These are phyloP conservation scores for Aeminium ludgeri DNA, from an alignment of 495 filamentous ascomycete species.

Conservation along the genomic window DNA sequence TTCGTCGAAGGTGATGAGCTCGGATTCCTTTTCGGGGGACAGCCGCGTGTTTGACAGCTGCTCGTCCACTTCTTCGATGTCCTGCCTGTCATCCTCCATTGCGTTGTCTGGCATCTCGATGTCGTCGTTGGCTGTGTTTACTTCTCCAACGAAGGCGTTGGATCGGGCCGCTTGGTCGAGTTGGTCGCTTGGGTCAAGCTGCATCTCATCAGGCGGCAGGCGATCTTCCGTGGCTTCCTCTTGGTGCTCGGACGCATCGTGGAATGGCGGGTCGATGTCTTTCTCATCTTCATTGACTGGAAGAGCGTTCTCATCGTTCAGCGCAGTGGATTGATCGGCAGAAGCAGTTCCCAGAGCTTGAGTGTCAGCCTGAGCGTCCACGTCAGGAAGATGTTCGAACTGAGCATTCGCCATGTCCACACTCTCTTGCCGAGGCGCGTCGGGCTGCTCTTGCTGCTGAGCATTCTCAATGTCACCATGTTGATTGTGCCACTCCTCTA, in stretches of 20 bases:
- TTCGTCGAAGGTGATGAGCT: slow-evolving; percentile 28
- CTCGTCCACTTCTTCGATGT: slow-evolving; percentile 53
- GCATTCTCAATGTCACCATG: slow-evolving; percentile 62
- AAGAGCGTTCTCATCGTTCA: slow-evolving; percentile 73
- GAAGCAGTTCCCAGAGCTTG: slow-evolving; percentile 82
- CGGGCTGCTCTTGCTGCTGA: slow-evolving; percentile 41
- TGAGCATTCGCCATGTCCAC: slow-evolving; percentile 53
- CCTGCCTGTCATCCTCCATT: slow-evolving; percentile 30
- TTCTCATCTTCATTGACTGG: slow-evolving; percentile 47
- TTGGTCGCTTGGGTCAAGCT: background rate
- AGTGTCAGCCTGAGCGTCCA: slow-evolving; percentile 59
- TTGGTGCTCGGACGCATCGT: slow-evolving; percentile 39
- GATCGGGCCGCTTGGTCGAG: background rate
- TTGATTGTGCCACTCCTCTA: slow-evolving; percentile 84
- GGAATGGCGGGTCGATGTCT: slow-evolving; percentile 39
- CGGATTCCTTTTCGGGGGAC: slow-evolving; percentile 28
- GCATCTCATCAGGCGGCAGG: slow-evolving; percentile 26
- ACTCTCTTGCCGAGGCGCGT: slow-evolving; percentile 27
- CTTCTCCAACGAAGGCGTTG: slow-evolving; percentile 13
- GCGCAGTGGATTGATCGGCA: slow-evolving; percentile 63
- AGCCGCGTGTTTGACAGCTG: slow-evolving; percentile 60
- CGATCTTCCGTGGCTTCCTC: slow-evolving; percentile 29
- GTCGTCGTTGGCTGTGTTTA: slow-evolving; percentile 1
- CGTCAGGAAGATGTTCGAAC: slow-evolving; percentile 79
- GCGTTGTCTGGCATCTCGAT: slow-evolving; percentile 4